Evolutionary conservation across 441 rosid species (phyloP), one percentile per base, ranked within the genome.

Genomic region (Adansonia madagascariensis): DNA sequence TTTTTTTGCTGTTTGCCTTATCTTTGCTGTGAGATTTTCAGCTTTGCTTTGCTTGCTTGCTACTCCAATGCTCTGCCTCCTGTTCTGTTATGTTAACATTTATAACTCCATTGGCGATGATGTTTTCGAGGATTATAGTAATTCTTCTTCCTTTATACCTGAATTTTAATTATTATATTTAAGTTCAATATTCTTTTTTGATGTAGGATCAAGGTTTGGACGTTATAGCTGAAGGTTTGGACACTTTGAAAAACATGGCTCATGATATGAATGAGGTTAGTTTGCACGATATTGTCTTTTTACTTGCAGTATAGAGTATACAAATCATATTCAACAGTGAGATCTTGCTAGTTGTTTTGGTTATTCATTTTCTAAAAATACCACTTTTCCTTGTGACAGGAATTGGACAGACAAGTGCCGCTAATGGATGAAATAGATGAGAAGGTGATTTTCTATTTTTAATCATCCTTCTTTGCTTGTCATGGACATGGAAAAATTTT

Each of bases 141-240:
- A 27, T 27, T 31, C 46, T 6, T 70, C 60, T 27, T 70, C 73
- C 18, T 68, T 47, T 68, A 24, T 20, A 68, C 55, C 15, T 22
- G 20, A 69, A 69, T 49, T 24, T 69, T 41, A 39, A 43, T 20
- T 10, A 74, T 61, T 24, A 20, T 27, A n/a, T 10, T 61, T 62
- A 18, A 24, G 22, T 22, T 50, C 0, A 15, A 59, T 44, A 8
- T 50, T 8, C 12, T 8, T 80, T 60, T 75, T 63, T 63, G 4
- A 49, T 71, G 62, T 84, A 88, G 90, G 91, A 88, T 75, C 85
- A 87, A 87, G 90, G 90, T 66, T 79, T 88, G 81, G 93, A 88
- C 74, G 85, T 74, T 49, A 88, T 87, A 59, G 85, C 88, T 39
- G 88, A 90, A 85, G 91, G 91, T 15, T 71, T 88, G 84, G 89